Evolutionary conservation across 2,329 filamentous ascomycete species (phyloP).

Genomic region (Geosmithia morbida): DNA sequence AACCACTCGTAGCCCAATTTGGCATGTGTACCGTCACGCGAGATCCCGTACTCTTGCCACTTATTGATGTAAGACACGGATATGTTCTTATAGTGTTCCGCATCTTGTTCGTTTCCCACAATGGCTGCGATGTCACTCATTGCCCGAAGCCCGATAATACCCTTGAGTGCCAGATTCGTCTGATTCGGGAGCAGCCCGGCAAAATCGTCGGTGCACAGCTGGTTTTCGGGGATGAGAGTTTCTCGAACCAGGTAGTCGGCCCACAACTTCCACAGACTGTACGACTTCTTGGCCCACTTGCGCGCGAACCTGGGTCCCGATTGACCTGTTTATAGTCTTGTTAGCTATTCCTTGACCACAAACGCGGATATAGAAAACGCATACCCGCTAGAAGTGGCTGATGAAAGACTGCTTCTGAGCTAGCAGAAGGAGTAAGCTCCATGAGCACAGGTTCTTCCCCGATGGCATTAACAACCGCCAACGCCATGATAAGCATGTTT

Average conservation of each 20-base stretch:
- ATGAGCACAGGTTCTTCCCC: slow-evolving; percentile 34
- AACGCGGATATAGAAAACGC: not conserved
- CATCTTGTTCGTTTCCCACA: slow-evolving; percentile 42
- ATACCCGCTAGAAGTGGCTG: not conserved
- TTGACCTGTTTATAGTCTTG: not conserved
- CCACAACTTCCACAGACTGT: slow-evolving; percentile 63
- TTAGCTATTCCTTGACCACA: too few species aligned
- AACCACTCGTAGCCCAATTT: slow-evolving; percentile 73
- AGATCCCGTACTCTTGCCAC: slow-evolving; percentile 59
- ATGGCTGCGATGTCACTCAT: slow-evolving; percentile 56
- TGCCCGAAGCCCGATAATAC: slow-evolving; percentile 64
- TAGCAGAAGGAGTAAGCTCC: not conserved
- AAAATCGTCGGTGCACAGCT: slow-evolving; percentile 75
- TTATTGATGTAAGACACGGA: slow-evolving; percentile 53
- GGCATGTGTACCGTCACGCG: slow-evolving; percentile 55
- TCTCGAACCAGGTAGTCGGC: slow-evolving; percentile 65
- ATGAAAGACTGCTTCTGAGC: not conserved
- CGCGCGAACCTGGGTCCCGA: not conserved
- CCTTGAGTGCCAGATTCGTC: slow-evolving; percentile 71
- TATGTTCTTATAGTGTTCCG: slow-evolving; percentile 45
- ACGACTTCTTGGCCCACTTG: slow-evolving; percentile 16
- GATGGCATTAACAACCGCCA: slow-evolving; percentile 40
- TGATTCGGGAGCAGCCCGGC: slow-evolving; percentile 57
- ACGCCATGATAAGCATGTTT: slow-evolving; percentile 71
- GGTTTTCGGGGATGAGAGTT: slow-evolving; percentile 58